These are phyloP conservation scores for Lichtheimia ornata DNA, from an alignment of 371 early-diverging fungal species.

Conservation along the genomic window DNA sequence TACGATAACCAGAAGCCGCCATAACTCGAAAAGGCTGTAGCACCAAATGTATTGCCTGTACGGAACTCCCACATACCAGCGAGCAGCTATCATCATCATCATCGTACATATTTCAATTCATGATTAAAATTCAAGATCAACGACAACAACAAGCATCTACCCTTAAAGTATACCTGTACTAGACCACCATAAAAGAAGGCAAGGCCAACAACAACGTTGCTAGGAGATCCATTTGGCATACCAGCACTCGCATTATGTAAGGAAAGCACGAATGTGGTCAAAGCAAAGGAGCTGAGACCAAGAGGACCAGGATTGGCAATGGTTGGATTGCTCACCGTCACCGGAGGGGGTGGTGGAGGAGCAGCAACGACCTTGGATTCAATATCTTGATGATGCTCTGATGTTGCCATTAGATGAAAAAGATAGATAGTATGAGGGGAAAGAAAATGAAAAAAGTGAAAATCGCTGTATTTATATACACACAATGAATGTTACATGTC, in stretches of 20 bases:
- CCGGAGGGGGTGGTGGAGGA: slow-evolving; percentile 7
- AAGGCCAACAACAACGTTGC: slow-evolving; percentile 65
- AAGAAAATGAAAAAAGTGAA: not conserved
- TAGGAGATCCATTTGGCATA: slow-evolving; percentile 55
- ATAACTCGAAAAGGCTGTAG: slow-evolving; percentile 79
- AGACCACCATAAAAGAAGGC: slow-evolving; percentile 84
- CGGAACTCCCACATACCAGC: slow-evolving; percentile 89
- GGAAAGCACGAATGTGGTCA: slow-evolving; percentile 78
- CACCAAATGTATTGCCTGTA: slow-evolving; percentile 80
- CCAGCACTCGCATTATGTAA: slow-evolving; percentile 74
- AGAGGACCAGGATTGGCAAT: slow-evolving; percentile 76
- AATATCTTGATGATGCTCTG: slow-evolving; percentile 12
- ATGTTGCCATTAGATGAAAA: not conserved
- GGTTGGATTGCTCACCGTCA: slow-evolving; percentile 17
- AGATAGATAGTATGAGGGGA: not conserved
- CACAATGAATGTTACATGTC: not conserved
- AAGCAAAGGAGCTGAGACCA: slow-evolving; percentile 74
- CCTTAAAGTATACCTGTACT: slow-evolving; percentile 58
- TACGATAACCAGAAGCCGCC: slow-evolving; percentile 83
- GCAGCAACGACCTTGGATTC: slow-evolving; percentile 6
- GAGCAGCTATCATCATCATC: slow-evolving; percentile 38
- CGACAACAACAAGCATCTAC: not conserved
- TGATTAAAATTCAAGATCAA: not conserved
- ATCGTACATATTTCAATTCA: no score
- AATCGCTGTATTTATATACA: slow-evolving; percentile 12